These are phyloP conservation scores for Friedmanniomyces endolithicus DNA, from an alignment of 495 filamentous ascomycete genomes.

Conservation along the genomic window DNA sequence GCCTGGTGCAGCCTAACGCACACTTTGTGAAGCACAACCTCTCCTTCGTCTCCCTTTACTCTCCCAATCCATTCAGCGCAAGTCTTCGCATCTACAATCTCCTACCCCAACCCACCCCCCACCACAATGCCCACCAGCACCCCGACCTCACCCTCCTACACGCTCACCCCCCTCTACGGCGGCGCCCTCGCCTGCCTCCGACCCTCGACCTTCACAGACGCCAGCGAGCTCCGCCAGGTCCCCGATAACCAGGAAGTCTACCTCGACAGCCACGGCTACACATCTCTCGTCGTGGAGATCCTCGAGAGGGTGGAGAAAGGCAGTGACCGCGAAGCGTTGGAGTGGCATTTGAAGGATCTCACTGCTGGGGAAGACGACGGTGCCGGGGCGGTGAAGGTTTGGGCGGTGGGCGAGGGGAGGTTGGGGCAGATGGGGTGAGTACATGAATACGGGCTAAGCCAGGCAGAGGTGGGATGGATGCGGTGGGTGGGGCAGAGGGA, in stretches of 20 bases:
- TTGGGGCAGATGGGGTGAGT: slow-evolving; percentile 29
- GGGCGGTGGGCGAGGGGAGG: slow-evolving; percentile 36
- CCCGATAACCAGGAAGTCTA: slow-evolving; percentile 93
- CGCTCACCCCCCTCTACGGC: slow-evolving; percentile 58
- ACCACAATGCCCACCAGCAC: background rate
- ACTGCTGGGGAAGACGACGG: slow-evolving; percentile 33
- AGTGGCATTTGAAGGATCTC: slow-evolving; percentile 71
- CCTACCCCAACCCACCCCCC: background rate
- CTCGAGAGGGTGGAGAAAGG: slow-evolving; percentile 50
- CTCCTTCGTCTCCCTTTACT: background rate
- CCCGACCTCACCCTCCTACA: background rate
- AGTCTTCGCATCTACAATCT: too few relatives aligned
- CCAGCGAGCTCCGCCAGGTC: slow-evolving; percentile 74
- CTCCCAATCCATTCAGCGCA: background rate
- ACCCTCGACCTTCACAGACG: slow-evolving; percentile 63
- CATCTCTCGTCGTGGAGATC: slow-evolving; percentile 80
- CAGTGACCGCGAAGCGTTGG: slow-evolving; percentile 51
- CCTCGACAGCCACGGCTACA: slow-evolving; percentile 63
- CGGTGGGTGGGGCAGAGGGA: background rate
- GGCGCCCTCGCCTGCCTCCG: slow-evolving; percentile 64
- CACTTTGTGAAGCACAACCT: background rate
- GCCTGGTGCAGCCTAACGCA: background rate
- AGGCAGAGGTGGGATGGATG: too few relatives aligned
- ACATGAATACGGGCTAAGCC: background rate
- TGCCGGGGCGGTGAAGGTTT: slow-evolving; percentile 36